Percentiles rank a stretch among this genome's conserved stretches.
Evolutionary conservation across 345 rosid species (phyloP).

Genomic region (Sisymbrium irio): DNA sequence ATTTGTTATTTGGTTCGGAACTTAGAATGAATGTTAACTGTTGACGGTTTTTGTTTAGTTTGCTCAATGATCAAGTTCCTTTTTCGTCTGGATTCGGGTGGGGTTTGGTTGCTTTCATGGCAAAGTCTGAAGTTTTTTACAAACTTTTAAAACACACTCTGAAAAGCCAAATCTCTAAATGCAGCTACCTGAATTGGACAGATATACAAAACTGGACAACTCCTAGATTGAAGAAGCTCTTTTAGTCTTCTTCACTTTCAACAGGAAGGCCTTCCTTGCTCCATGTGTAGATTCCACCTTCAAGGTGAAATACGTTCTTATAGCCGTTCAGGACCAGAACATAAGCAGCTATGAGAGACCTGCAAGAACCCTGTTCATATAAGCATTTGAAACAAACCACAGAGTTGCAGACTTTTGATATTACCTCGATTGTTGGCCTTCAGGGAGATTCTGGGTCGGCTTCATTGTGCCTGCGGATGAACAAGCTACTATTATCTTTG

Average conservation of each 20-base stretch:
- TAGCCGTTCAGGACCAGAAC: constrained; percentile 84
- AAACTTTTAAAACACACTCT: constrained; percentile 5
- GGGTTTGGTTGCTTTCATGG: constrained; percentile 3
- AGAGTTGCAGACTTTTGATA: not conserved
- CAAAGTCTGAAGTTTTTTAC: constrained; percentile 18
- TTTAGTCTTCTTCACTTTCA: constrained; percentile 47
- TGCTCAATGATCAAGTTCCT: not conserved
- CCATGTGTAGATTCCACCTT: constrained; percentile 89
- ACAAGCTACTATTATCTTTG: constrained; percentile 95
- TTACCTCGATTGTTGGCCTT: constrained; percentile 95
- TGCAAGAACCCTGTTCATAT: constrained; percentile 28
- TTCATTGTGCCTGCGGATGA: constrained; percentile 85
- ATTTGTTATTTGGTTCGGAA: not conserved
- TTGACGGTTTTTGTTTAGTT: not conserved
- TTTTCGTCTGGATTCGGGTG: not conserved
- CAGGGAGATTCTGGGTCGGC: constrained; percentile 86
- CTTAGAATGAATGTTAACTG: not conserved
- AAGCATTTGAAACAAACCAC: constrained; percentile 6
- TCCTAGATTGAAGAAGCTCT: not conserved
- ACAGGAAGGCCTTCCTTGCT: constrained; percentile 78
- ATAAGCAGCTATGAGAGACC: constrained; percentile 97
- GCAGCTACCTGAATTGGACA: constrained; percentile 22
- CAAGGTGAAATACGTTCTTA: constrained; percentile 78
- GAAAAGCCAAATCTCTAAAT: constrained; percentile 21
- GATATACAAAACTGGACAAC: constrained; percentile 32